Evolutionary conservation across 2,329 filamentous ascomycete genomes (phyloP).

Genomic region (Aspergillus chevalieri): DNA sequence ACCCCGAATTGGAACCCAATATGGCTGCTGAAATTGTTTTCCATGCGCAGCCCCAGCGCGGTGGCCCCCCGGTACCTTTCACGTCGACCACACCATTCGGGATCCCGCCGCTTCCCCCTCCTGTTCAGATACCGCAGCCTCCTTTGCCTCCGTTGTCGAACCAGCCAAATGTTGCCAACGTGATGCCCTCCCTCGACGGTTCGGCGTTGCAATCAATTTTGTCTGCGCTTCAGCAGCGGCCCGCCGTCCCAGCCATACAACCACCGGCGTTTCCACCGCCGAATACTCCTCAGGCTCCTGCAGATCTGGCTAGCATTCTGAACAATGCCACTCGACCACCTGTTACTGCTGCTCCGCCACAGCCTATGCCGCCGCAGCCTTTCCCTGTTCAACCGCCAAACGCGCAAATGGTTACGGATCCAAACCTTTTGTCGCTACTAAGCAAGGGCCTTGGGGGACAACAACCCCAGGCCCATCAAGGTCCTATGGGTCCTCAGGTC

Average conservation of each 20-base stretch:
- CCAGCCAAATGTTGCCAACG: conserved; percentile 52
- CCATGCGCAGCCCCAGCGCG: conserved; percentile 44
- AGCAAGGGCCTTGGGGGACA: conserved; percentile 33
- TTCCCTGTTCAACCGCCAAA: conserved; percentile 25
- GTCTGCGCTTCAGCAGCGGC: conserved; percentile 49
- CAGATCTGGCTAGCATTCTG: conserved; percentile 39
- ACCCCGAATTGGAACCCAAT: conserved; percentile 70
- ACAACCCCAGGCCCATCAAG: conserved; percentile 27
- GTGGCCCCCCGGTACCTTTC: conserved; percentile 30
- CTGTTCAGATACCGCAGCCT: conserved; percentile 26
- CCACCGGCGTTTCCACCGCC: conserved; percentile 25
- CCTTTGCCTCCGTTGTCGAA: conserved; percentile 29
- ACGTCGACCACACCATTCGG: conserved; percentile 32
- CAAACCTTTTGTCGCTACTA: conserved; percentile 33
- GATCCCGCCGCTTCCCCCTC: conserved; percentile 29
- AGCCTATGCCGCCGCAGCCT: conserved; percentile 21
- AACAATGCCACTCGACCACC: conserved; percentile 34
- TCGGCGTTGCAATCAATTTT: conserved; percentile 65
- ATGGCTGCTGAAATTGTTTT: conserved; percentile 76
- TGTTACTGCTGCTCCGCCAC: conserved; percentile 24
- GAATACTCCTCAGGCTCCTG: conserved; percentile 25
- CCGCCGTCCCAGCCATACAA: conserved; percentile 30
- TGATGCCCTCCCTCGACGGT: conserved; percentile 64
- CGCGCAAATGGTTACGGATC: conserved; percentile 25
- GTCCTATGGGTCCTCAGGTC: conserved; percentile 32